These are phyloP conservation scores for Lophiostoma macrostomum DNA, from an alignment of 495 filamentous ascomycete species.

Conservation along the genomic window DNA sequence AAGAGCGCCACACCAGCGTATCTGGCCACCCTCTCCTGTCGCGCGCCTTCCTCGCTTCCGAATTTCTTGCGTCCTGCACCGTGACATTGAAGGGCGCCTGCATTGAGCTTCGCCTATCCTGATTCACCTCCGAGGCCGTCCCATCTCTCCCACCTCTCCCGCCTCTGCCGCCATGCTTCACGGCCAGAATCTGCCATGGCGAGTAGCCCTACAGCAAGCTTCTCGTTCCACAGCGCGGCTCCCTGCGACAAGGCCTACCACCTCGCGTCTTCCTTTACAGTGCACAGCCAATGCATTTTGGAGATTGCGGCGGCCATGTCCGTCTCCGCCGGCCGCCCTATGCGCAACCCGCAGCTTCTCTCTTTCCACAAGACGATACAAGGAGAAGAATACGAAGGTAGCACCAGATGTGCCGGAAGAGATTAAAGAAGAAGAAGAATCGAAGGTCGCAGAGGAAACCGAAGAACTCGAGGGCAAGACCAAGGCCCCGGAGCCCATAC, in stretches of 20 bases:
- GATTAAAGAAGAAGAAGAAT: conserved; percentile 47
- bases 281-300: conserved; percentile 9
- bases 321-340: conserved; percentile 15
- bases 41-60: background rate
- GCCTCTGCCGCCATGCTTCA: conserved; percentile 46
- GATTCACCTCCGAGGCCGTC: too few species aligned
- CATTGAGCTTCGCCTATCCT: too few species aligned
- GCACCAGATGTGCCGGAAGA: conserved; percentile 39
- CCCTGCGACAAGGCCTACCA: background rate
- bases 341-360: conserved; percentile 39
- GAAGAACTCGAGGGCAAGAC: conserved; percentile 41
- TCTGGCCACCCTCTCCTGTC: background rate
- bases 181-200: conserved; percentile 52
- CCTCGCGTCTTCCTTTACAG: conserved; percentile 9
- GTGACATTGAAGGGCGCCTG: too few species aligned
- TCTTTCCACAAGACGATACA: conserved; percentile 36
- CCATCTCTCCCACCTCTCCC: background rate
- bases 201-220: conserved; percentile 43
- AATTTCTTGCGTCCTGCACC: too few species aligned
- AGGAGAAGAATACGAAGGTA: conserved; percentile 40
- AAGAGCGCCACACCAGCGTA: conserved; percentile 1
- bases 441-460: conserved; percentile 48
- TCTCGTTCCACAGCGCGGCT: conserved; percentile 20
- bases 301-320: background rate
- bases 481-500: conserved; percentile 49